These are phyloP conservation scores for Hymenoscyphus repandus DNA, from an alignment of 2,329 filamentous ascomycete genomes.

Conservation along the genomic window DNA sequence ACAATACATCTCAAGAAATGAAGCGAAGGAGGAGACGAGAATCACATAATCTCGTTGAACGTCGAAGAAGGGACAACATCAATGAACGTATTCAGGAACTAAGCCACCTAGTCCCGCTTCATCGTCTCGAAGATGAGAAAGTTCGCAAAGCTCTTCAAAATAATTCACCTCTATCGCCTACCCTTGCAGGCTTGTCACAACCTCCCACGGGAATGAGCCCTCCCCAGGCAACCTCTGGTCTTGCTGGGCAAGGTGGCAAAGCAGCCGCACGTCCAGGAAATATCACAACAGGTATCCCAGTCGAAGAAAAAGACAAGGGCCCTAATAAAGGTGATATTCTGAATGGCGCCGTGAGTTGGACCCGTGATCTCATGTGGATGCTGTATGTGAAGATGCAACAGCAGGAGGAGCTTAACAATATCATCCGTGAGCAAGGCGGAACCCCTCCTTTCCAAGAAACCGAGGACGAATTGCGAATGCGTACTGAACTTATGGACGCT, in stretches of 20 bases:
- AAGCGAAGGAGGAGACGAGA: conserved; percentile 88
- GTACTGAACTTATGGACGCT: conserved; percentile 82
- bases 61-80: conserved; percentile 92
- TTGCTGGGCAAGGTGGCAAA: conserved; percentile 78
- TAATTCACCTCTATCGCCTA: conserved; percentile 83
- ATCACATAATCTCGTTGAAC: conserved; percentile 94
- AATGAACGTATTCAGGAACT: conserved; percentile 98
- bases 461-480: conserved; percentile 94
- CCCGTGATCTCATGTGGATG: conserved; percentile 96
- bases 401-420: conserved; percentile 78
- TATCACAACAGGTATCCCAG: conserved; percentile 85
- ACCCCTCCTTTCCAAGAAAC: conserved; percentile 75
- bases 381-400: conserved; percentile 83
- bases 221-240: conserved; percentile 78
- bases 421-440: conserved; percentile 66
- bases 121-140: conserved; percentile 94
- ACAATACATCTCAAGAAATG: conserved; percentile 77
- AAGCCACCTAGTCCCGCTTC: conserved; percentile 84
- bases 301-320: conserved; percentile 97
- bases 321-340: conserved; percentile 99
- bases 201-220: conserved; percentile 50
- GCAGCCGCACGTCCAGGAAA: conserved; percentile 67
- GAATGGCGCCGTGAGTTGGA: conserved; percentile 96
- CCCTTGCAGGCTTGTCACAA: conserved; percentile 59
- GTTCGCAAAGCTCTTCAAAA: conserved; percentile 92